These are phyloP conservation scores for Viridothelium virens DNA, from an alignment of 495 filamentous ascomycete species.

Conservation along the genomic window DNA sequence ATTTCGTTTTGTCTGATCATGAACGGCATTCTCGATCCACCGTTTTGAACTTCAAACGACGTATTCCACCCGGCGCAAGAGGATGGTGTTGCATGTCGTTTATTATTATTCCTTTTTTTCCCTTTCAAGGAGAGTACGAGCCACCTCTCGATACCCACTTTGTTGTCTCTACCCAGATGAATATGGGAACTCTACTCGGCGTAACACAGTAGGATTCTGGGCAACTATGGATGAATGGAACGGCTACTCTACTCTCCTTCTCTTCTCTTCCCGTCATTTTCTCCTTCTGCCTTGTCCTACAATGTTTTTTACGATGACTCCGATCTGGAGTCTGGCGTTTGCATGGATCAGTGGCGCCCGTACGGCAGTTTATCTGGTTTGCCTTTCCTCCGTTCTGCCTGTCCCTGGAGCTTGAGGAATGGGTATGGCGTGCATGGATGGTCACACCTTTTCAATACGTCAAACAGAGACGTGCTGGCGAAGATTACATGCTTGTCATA, in stretches of 20 bases:
- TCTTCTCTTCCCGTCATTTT: not conserved
- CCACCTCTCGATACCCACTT: not conserved
- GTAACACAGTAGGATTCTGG: not conserved
- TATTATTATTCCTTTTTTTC: not conserved
- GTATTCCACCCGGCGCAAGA: not conserved
- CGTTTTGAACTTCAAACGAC: not conserved
- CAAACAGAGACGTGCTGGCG: not conserved
- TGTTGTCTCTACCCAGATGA: not conserved
- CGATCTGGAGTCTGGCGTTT: not conserved
- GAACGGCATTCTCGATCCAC: not conserved
- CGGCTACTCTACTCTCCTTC: constrained; percentile 2
- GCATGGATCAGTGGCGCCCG: not conserved
- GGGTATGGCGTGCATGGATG: constrained; percentile 1
- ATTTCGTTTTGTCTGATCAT: not conserved
- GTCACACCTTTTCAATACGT: not conserved
- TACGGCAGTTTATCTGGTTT: not conserved
- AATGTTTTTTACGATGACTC: not conserved
- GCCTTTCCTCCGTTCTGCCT: not conserved
- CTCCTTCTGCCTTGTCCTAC: not conserved
- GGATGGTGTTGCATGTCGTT: not conserved
- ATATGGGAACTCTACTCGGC: not conserved
- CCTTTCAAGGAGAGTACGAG: not conserved
- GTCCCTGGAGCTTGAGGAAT: not conserved
- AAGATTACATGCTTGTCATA: not conserved
- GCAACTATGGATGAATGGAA: not conserved